Conservation (phyloP, 192 early-diverging fungal genomes). For the Diversispora epigaea region DNA sequence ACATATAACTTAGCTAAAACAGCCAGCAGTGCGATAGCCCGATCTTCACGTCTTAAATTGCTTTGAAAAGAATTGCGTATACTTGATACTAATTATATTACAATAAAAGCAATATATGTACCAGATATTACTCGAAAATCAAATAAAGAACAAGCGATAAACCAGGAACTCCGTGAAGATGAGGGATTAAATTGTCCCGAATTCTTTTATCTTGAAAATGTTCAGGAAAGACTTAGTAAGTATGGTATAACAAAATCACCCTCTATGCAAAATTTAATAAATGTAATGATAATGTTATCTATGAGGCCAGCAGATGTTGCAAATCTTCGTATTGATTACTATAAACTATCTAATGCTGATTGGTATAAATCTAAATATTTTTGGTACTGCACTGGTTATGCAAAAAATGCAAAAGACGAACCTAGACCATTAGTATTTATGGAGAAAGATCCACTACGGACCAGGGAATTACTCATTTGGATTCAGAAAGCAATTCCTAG, state of each 20-base stretch:
- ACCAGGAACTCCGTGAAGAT: not conserved
- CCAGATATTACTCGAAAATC: constrained; percentile 6
- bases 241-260: not conserved
- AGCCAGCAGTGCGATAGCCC: not conserved
- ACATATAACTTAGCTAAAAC: not conserved
- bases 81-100: not conserved
- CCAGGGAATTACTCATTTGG: constrained; percentile 1
- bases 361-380: constrained; percentile 11
- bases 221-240: not conserved
- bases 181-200: constrained; percentile 9
- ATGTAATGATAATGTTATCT: constrained; percentile 17
- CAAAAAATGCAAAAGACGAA: constrained; percentile 3
- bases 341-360: not conserved
- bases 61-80: constrained; percentile 8
- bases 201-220: constrained; percentile 1
- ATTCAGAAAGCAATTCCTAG: constrained; percentile 13
- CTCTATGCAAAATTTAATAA: not conserved
- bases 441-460: constrained; percentile 2
- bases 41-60: constrained; percentile 5
- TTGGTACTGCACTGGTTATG: constrained; percentile 4
- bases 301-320: constrained; percentile 10
- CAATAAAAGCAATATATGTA: not conserved
- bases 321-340: constrained; percentile 1
- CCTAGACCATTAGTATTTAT: constrained; percentile 3
- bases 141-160: constrained; percentile 3